phyloP scores from a whole-genome alignment of 2,329 filamentous ascomycete species.

The Aphanoascus verrucosus region DNA sequence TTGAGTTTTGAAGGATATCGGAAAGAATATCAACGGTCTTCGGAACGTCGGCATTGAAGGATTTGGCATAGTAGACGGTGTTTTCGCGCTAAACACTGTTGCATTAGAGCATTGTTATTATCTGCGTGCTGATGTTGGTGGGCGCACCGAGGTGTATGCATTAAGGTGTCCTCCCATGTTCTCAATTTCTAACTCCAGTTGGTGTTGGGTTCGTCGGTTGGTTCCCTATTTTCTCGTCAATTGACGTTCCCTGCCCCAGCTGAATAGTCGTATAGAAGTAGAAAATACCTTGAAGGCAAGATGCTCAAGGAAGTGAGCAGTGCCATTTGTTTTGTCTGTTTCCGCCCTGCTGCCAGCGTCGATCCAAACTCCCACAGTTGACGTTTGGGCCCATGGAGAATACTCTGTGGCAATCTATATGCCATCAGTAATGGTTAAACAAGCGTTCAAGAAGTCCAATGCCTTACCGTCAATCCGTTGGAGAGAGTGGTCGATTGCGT shows the following conservation, averaged over 20 bases:
- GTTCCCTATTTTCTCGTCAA: conserved; percentile 53
- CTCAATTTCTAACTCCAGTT: conserved; percentile 98
- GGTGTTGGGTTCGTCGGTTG: conserved; percentile 84
- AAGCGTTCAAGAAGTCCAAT: conserved; percentile 20
- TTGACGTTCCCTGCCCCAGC: not conserved
- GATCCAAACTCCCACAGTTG: conserved; percentile 97
- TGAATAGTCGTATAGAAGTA: not conserved
- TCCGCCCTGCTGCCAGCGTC: conserved; percentile 96
- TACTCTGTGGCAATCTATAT: conserved; percentile 89
- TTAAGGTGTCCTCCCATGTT: conserved; percentile 99
- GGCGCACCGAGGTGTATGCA: conserved; percentile 88
- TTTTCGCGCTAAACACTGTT: conserved; percentile 61
- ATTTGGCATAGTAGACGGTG: conserved; percentile 99
- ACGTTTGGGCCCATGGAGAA: conserved; percentile 96
- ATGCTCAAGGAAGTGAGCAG: conserved; percentile 98
- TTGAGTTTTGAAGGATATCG: conserved; percentile 99
- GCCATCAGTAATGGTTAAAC: conserved; percentile 23
- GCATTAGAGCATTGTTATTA: not conserved
- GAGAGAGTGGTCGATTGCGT: conserved; percentile 92
- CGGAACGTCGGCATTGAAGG: conserved; percentile 95
- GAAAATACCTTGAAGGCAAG: conserved; percentile 88
- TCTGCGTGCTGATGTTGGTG: not conserved
- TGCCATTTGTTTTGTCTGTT: conserved; percentile 97
- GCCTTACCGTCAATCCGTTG: conserved; percentile 82
- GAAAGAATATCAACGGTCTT: conserved; percentile 95